These are phyloP conservation scores for Curvularia hawaiiensis DNA, from an alignment of 2,329 filamentous ascomycete genomes.

Conservation along the genomic window DNA sequence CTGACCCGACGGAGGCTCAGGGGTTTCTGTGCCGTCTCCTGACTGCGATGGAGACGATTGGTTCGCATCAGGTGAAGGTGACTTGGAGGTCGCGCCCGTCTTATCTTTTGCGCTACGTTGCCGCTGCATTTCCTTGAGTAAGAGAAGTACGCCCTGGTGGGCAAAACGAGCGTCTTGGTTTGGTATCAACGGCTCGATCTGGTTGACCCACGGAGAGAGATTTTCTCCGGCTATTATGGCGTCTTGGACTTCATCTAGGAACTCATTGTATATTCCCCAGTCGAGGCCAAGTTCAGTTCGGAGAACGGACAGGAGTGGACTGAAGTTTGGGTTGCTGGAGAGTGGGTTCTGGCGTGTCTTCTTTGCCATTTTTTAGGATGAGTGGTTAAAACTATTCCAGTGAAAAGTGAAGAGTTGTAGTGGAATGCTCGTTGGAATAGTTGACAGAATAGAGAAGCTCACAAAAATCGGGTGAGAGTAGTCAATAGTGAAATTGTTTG, in stretches of 20 bases:
- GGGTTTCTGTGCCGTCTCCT: neutral
- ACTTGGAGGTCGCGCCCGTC: slow-evolving; percentile 20
- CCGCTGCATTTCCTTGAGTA: slow-evolving; percentile 57
- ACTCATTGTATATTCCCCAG: slow-evolving; percentile 25
- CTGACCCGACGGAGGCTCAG: neutral
- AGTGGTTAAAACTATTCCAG: neutral
- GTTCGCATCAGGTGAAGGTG: slow-evolving; percentile 67
- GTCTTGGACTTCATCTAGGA: slow-evolving; percentile 8
- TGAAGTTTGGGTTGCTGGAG: neutral
- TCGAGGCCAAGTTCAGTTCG: slow-evolving; percentile 15
- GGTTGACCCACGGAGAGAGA: slow-evolving; percentile 17
- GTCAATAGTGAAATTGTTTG: neutral
- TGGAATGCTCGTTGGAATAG: neutral
- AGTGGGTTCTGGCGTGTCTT: neutral
- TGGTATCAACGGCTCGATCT: slow-evolving; percentile 18
- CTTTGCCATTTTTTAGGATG: neutral
- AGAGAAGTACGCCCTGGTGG: slow-evolving; percentile 22
- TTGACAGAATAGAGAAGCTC: neutral
- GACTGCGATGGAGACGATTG: neutral
- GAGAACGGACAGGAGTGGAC: slow-evolving; percentile 5
- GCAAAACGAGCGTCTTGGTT: slow-evolving; percentile 3
- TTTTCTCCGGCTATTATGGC: slow-evolving; percentile 10
- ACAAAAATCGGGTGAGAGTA: neutral
- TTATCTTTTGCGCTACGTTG: slow-evolving; percentile 69
- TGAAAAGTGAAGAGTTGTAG: neutral